Conservation (phyloP, 2,329 filamentous ascomycete species). For the Diplodia seriata region DNA sequence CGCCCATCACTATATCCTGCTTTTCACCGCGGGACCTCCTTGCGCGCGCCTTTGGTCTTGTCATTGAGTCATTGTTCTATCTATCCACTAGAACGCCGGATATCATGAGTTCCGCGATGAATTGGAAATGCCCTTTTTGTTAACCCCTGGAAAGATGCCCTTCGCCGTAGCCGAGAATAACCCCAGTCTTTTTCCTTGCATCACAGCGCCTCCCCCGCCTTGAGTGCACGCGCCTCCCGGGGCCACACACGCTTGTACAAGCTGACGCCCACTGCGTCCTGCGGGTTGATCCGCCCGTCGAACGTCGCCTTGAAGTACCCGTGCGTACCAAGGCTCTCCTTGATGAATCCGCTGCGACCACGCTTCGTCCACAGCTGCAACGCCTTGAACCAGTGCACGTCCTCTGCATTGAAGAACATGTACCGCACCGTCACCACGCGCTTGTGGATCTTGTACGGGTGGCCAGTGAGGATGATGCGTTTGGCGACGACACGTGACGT, state of each 20-base stretch:
- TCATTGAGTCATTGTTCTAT: constrained; percentile 23
- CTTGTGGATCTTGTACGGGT: constrained; percentile 99
- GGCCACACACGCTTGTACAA: constrained; percentile 66
- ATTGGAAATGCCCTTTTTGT: constrained; percentile 14
- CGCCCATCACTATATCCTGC: constrained; percentile 1
- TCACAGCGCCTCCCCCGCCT: constrained; percentile 31
- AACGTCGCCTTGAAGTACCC: constrained; percentile 99
- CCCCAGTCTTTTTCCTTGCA: constrained; percentile 1
- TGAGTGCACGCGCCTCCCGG: constrained; percentile 64
- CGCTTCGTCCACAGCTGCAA: constrained; percentile 92
- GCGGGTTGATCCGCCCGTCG: constrained; percentile 92
- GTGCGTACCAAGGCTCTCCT: constrained; percentile 93
- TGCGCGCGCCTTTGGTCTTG: background rate
- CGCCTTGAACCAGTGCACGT: constrained; percentile 97
- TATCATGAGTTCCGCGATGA: constrained; percentile 16
- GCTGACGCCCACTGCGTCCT: constrained; percentile 91
- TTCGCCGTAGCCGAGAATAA: background rate
- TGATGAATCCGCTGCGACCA: constrained; percentile 87
- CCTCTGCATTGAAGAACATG: constrained; percentile 99
- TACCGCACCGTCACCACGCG: constrained; percentile 95
- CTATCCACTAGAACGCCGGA: constrained; percentile 22
- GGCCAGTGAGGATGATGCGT: constrained; percentile 89
- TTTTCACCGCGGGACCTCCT: background rate
- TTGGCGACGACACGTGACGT: constrained; percentile 84
- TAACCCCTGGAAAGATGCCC: constrained; percentile 6